A percentile compares a stretch with the other conserved stretches of the same genome.
phyloP scores from a whole-genome alignment of 306 rosid genomes.

The apple (Malus domestica) region DNA sequence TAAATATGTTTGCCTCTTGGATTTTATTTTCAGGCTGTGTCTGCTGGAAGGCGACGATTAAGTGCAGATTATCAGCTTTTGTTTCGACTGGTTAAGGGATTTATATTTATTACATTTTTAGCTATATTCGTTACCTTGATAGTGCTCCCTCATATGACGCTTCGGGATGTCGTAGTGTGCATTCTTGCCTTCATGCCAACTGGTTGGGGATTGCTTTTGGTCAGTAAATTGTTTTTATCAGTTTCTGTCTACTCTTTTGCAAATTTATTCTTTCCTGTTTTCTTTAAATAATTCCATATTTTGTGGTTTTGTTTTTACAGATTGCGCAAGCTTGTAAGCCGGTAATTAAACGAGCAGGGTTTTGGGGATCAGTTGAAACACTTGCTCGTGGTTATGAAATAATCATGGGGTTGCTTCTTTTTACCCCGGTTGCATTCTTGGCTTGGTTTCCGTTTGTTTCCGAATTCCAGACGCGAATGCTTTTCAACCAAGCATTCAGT shows the following conservation, averaged over 20 bases:
- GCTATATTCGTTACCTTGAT: conserved; percentile 52
- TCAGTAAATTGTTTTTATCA: conserved; percentile 27
- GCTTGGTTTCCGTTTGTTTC: conserved; percentile 99
- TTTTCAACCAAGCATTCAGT: conserved; percentile 97
- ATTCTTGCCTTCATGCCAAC: conserved; percentile 89
- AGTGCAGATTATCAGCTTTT: conserved; percentile 83
- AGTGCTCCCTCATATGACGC: conserved; percentile 54
- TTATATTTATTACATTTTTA: conserved; percentile 51
- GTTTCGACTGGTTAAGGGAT: conserved; percentile 63
- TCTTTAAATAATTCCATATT: not conserved
- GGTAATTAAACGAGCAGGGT: conserved; percentile 29
- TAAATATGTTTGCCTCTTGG: not conserved
- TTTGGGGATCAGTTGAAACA: conserved; percentile 70
- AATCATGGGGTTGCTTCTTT: conserved; percentile 78
- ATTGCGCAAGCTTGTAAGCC: conserved; percentile 95
- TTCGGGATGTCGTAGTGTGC: conserved; percentile 61
- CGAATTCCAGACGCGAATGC: conserved; percentile 90
- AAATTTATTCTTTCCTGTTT: not conserved
- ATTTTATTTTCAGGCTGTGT: conserved; percentile 45
- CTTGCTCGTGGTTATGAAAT: conserved; percentile 82
- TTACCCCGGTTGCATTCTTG: conserved; percentile 87
- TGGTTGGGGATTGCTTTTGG: conserved; percentile 94
- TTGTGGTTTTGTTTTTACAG: conserved; percentile 20
- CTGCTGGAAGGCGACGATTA: conserved; percentile 74
- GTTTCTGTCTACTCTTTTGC: not conserved